phyloP scores from a whole-genome alignment of 345 rosid species.

The Lenwebbia sp. region DNA sequence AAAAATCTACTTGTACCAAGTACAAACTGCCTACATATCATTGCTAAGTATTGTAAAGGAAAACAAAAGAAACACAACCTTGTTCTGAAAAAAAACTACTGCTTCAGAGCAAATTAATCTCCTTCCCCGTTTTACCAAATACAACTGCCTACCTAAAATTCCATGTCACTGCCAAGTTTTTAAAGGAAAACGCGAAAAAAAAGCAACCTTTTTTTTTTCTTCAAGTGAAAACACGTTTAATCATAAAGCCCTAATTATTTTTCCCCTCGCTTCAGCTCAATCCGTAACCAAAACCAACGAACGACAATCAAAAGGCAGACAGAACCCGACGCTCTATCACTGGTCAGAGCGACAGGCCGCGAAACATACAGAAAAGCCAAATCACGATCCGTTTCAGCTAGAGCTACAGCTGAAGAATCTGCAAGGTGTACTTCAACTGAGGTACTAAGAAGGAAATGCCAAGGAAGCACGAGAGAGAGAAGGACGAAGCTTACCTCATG shows the following conservation, averaged over 20 bases:
- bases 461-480: neutral
- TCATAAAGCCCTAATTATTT: neutral
- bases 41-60: neutral
- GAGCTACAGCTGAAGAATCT: neutral
- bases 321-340: neutral
- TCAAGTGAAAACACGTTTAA: neutral
- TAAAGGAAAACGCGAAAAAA: neutral
- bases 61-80: neutral
- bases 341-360: neutral
- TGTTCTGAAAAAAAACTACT: neutral
- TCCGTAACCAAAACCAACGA: neutral
- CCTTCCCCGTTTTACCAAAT: neutral
- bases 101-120: neutral
- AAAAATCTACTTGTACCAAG: neutral
- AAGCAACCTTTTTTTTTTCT: neutral
- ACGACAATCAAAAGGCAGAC: neutral
- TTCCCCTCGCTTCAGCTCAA: neutral
- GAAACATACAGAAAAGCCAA: neutral
- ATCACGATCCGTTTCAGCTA: neutral
- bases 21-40: neutral
- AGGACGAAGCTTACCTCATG: neutral
- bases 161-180: neutral
- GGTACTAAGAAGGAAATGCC: neutral
- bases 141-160: neutral
- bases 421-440: neutral